Evolutionary conservation across 192 early-diverging fungal genomes (phyloP).

Genomic region (Coemansia sp.): DNA sequence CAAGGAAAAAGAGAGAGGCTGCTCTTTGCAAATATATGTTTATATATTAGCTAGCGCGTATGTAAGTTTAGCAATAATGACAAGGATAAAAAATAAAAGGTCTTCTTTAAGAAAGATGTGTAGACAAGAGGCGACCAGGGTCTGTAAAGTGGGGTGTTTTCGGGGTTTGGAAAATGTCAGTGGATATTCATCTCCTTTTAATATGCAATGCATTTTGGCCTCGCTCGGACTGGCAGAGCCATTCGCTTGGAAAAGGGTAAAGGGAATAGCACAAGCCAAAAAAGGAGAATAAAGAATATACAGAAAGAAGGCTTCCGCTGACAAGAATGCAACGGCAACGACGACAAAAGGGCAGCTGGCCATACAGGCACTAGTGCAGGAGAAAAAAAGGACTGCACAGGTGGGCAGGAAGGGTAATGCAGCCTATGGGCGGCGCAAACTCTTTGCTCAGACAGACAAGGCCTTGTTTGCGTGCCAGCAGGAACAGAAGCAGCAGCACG

Average conservation of each 20-base stretch:
- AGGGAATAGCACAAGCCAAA: conserved; percentile 11
- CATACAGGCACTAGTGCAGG: conserved; percentile 7
- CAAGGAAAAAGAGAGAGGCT: neutral
- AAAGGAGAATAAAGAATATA: neutral
- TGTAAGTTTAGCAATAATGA: neutral
- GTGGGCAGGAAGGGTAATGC: neutral
- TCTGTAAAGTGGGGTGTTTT: neutral
- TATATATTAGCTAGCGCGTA: neutral
- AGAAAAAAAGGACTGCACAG: conserved; percentile 4
- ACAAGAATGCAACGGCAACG: neutral
- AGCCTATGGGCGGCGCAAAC: no score
- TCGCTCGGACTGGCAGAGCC: conserved; percentile 4
- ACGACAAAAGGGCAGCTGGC: no score
- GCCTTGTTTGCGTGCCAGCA: no score
- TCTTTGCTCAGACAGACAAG: no score
- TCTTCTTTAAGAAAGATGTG: neutral
- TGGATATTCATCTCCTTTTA: conserved; percentile 19
- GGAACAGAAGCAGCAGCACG: no score
- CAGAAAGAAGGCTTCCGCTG: conserved; percentile 2
- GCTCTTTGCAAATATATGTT: no score
- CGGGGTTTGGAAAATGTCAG: neutral
- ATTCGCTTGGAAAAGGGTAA: conserved; percentile 5
- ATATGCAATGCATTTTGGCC: conserved; percentile 14
- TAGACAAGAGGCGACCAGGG: neutral
- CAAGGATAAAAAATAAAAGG: neutral